Evolutionary conservation across 805 yeast species (phyloP), one percentile per base, ranked within the genome.

Genomic region (Suhomyces xylopsoci): DNA sequence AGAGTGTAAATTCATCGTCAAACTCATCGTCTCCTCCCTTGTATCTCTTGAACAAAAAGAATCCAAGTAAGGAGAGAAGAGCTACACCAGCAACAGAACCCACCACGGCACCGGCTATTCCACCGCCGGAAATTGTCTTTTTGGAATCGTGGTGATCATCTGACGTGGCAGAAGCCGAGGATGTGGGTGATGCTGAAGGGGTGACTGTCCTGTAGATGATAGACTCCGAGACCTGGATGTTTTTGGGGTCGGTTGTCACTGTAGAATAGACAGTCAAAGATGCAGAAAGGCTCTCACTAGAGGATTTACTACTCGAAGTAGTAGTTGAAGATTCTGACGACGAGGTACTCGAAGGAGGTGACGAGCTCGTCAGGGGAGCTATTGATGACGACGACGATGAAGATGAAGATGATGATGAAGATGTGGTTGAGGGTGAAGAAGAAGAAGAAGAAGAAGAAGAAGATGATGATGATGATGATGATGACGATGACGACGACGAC

Each of bases 41-140:
- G 20, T 45, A 25, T 24, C 58, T 56, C 15, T 54, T 54, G 45
- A 55, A 51, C 17, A 64, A 15, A 49, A 60, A 60, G 47, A 61
- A 55, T 28, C 54, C 54, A 5, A 60, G 38, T 24, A 51, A 56
- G 3, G 62, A 69, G 19, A 66, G 58, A n/a, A 73, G 25, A 15
- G 62, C 73, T 7, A 63, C 70, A 5, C 80, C 80, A 0, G 68
- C 76, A 4, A 74, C 59, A 5, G 72, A 60, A 4, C 79, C 80
- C n/a, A 75, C 69, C 2, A 72, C 78, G 1, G 69, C 70, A 8
- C 80, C 80, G 3, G 73, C 79, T 47, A 75, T 74, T 24, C 69
- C 70, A 10, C 79, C 79, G 2, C 69, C 67, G 2, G 76, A 68
- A n/a, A 73, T 52, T 9, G 64, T 55, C 47, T 56, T 57, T 15